Evolutionary conservation across 805 yeast genomes (phyloP), one percentile per base, ranked within the genome.

Genomic region (Diddensiella santjacobensis): DNA sequence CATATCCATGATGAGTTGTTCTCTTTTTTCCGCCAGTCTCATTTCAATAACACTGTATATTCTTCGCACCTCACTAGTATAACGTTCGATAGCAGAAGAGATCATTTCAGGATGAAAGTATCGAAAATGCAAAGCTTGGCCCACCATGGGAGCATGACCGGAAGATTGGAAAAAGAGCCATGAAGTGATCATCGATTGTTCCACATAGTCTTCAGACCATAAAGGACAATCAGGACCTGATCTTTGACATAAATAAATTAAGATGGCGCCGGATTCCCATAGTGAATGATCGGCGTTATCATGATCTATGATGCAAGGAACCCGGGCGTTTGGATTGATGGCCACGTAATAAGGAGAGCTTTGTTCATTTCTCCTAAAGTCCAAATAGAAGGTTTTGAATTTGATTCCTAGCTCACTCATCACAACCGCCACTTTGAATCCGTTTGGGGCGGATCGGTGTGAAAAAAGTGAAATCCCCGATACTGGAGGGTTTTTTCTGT

Each of bases 91-190:
- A 0, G 97, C 96, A 50, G 88, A 79, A 17, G 91, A 88, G 2
- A 90, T 88, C 46, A 82, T 82, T 52, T 83, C 83, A 4, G 90
- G 78, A 64, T 90, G 96, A 73, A 90, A 88, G 65, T 87, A 88
- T 61, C 90, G 77, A 71, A 90, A 91, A 70, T 91, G 97, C 58
- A 91, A 74, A 5, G 97, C 96, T 68, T 90, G 97, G 17, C 97
- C 97, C 58, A 90, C 86, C 96, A 90, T 90, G n/a, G 97, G 96
- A 0, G 97, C 96, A 64, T 89, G 97, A 4, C 98, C 97, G 3
- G 95, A 84, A 2, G 96, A 88, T 69, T 90, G 98, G 73, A 90
- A 90, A 62, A 87, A 90, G 33, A 91, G 73, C 96, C 97, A 90
- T 4, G 89, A 79, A 51, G 80, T 76, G 49, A 90, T 87, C 64